A percentile compares a stretch with the other conserved stretches of the same genome.
phyloP scores from a whole-genome alignment of 208 protist genomes.

The Borovskyia barvae region DNA sequence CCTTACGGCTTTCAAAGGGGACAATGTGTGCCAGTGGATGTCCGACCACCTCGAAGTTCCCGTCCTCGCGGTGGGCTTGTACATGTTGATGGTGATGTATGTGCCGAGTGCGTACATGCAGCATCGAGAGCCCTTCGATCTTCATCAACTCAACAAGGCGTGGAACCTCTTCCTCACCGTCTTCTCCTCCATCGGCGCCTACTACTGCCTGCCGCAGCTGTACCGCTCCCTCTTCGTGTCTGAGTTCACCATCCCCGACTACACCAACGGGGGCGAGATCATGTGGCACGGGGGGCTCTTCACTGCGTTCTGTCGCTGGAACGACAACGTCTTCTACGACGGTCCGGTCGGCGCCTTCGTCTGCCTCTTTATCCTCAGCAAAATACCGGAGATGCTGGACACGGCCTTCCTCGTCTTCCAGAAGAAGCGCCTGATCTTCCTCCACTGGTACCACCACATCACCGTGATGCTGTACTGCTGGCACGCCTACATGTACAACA shows the following conservation, averaged over 20 bases:
- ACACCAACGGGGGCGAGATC: constrained; percentile 12
- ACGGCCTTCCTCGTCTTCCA: constrained; percentile 85
- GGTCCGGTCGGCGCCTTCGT: constrained; percentile 65
- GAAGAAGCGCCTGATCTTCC: constrained; percentile 81
- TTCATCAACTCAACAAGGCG: constrained; percentile 46
- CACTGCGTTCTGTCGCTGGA: constrained; percentile 53
- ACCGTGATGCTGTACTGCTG: constrained; percentile 92
- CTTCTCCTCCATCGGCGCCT: constrained; percentile 68
- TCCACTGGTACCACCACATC: constrained; percentile 93
- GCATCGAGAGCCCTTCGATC: constrained; percentile 47
- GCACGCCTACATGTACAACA: constrained; percentile 61
- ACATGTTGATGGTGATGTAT: constrained; percentile 64
- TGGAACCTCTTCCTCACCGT: constrained; percentile 85
- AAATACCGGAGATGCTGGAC: constrained; percentile 88
- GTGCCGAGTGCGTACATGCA: constrained; percentile 67
- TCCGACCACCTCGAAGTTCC: constrained; percentile 47
- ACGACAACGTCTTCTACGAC: constrained; percentile 49
- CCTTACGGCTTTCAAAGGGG: constrained; percentile 37
- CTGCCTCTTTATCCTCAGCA: constrained; percentile 67
- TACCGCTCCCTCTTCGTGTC: constrained; percentile 29
- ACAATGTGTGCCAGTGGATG: constrained; percentile 42
- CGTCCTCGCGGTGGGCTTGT: constrained; percentile 30
- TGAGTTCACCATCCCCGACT: constrained; percentile 26
- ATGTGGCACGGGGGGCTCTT: constrained; percentile 44
- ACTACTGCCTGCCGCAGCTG: constrained; percentile 57